Conservation (phyloP, 352 stramenopile species). For the Phytophthora nicotianae region DNA sequence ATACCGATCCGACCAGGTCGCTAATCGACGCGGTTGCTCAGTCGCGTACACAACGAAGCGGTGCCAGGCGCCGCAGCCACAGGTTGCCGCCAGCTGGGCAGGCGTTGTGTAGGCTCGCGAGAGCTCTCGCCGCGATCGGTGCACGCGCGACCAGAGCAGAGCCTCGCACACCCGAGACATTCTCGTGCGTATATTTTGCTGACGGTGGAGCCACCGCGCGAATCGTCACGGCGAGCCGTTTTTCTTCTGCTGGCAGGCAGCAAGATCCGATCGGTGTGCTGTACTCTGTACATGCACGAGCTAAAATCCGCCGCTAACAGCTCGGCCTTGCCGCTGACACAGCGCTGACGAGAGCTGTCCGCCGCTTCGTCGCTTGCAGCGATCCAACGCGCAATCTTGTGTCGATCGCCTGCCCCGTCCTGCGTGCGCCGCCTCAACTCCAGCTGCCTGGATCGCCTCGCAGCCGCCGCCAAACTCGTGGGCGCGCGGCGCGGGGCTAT, state of each 20-base stretch:
- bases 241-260: background rate
- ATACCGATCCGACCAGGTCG: constrained; percentile 21
- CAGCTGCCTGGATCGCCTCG: constrained; percentile 20
- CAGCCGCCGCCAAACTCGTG: constrained; percentile 19
- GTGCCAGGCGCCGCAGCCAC: constrained; percentile 19
- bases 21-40: constrained; percentile 32
- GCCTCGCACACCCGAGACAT: constrained; percentile 7
- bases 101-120: constrained; percentile 34
- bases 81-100: constrained; percentile 27
- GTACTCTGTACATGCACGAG: too few relatives aligned
- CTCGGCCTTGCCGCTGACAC: background rate
- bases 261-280: too few relatives aligned
- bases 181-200: background rate
- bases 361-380: constrained; percentile 15
- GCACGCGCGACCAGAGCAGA: constrained; percentile 2
- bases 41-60: constrained; percentile 37
- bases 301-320: too few relatives aligned
- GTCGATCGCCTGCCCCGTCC: constrained; percentile 5
- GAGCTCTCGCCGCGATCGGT: constrained; percentile 31
- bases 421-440: constrained; percentile 14
- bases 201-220: background rate
- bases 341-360: constrained; percentile 1
- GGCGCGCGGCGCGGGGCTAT: constrained; percentile 13
- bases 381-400: constrained; percentile 15
- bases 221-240: background rate